phyloP scores from a whole-genome alignment of 2,329 filamentous ascomycete genomes.

The Coniella vitis region DNA sequence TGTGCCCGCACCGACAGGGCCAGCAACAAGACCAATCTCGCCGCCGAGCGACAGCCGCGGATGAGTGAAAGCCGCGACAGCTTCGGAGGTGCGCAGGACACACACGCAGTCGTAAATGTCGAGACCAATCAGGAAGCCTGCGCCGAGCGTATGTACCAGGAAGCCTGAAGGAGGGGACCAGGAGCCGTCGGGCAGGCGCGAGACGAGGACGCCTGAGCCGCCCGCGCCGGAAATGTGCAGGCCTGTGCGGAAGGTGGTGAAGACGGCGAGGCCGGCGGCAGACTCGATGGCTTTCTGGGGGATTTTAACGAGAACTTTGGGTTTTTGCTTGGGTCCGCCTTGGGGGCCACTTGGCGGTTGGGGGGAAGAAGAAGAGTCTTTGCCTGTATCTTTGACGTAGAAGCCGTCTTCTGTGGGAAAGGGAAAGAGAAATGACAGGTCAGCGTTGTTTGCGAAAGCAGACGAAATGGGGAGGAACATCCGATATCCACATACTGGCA shows the following conservation, averaged over 20 bases:
- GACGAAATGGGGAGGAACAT: not conserved
- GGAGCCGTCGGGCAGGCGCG: conserved; percentile 42
- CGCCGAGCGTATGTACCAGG: conserved; percentile 60
- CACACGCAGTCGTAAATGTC: conserved; percentile 74
- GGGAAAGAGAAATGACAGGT: not conserved
- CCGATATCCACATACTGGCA: conserved; percentile 45
- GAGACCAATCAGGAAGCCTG: conserved; percentile 63
- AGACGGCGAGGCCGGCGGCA: conserved; percentile 51
- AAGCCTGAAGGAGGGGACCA: conserved; percentile 70
- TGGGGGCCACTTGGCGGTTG: conserved; percentile 11
- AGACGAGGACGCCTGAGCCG: conserved; percentile 48
- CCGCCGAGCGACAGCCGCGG: conserved; percentile 61
- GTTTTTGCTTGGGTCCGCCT: conserved; percentile 21
- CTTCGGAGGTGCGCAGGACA: conserved; percentile 61
- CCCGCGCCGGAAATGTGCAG: conserved; percentile 51
- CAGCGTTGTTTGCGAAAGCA: not conserved
- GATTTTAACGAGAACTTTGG: conserved; percentile 32
- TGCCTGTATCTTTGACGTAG: conserved; percentile 18
- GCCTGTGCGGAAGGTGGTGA: conserved; percentile 52
- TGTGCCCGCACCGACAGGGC: conserved; percentile 50
- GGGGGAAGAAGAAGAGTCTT: not conserved
- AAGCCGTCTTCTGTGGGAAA: conserved; percentile 25
- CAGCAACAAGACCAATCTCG: conserved; percentile 58
- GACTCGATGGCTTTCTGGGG: conserved; percentile 40
- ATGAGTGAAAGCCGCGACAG: conserved; percentile 60